A percentile compares a stretch with the other conserved stretches of the same genome.
phyloP scores from a whole-genome alignment of 371 early-diverging fungal genomes.

The Lichtheimia corymbifera region DNA sequence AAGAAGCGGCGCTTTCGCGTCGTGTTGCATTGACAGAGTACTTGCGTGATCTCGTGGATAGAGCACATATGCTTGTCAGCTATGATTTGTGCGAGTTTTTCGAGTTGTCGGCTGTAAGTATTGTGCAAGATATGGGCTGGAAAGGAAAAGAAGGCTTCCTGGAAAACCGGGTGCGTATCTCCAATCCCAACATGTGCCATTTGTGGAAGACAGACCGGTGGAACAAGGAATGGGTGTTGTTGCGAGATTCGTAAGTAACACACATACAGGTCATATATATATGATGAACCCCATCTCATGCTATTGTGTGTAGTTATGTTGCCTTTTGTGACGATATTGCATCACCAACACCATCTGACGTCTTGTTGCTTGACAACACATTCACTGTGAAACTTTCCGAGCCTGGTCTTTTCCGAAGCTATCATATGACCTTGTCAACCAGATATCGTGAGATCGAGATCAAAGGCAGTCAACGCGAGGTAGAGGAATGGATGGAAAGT shows the following conservation, averaged over 20 bases:
- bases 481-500: constrained; percentile 68
- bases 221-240: constrained; percentile 72
- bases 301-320: constrained; percentile 37
- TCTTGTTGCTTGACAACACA: constrained; percentile 70
- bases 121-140: constrained; percentile 82
- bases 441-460: constrained; percentile 66
- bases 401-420: constrained; percentile 33
- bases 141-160: constrained; percentile 85
- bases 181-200: constrained; percentile 39
- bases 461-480: constrained; percentile 61
- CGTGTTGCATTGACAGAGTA: constrained; percentile 66
- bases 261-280: background rate
- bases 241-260: constrained; percentile 72
- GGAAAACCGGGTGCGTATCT: constrained; percentile 54
- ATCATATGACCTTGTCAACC: constrained; percentile 53
- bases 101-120: constrained; percentile 74
- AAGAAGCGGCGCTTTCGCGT: constrained; percentile 48
- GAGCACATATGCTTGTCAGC: constrained; percentile 62
- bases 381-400: constrained; percentile 34
- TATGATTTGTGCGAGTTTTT: constrained; percentile 83
- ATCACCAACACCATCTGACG: constrained; percentile 62
- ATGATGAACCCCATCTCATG: background rate
- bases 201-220: constrained; percentile 42
- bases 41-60: constrained; percentile 56
- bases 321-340: constrained; percentile 59